These are phyloP conservation scores for Alternaria gansuensis DNA, from an alignment of 2,329 filamentous ascomycete species.

Conservation along the genomic window DNA sequence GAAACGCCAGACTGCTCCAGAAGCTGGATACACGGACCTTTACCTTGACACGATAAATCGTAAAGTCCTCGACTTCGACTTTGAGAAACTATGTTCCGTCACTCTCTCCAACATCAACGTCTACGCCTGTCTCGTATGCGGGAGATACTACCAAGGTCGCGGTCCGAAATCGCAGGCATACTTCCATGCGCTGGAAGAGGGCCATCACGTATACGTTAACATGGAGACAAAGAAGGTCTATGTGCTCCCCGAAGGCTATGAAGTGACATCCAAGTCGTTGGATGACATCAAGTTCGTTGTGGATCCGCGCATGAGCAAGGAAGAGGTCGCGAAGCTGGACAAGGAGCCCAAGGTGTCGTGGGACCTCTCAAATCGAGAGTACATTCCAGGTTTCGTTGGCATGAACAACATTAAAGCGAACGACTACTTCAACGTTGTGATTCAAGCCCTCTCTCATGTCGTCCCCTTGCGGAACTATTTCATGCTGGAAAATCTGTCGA, in stretches of 20 bases:
- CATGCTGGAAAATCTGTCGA: slow-evolving; percentile 81
- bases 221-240: slow-evolving; percentile 92
- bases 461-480: slow-evolving; percentile 89
- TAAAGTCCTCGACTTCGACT: slow-evolving; percentile 94
- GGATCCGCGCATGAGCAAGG: slow-evolving; percentile 83
- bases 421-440: slow-evolving; percentile 95
- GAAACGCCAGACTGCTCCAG: slow-evolving; percentile 77
- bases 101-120: slow-evolving; percentile 98
- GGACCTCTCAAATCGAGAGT: slow-evolving; percentile 84
- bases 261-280: slow-evolving; percentile 91
- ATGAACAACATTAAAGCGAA: slow-evolving; percentile 99
- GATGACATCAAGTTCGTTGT: slow-evolving; percentile 99
- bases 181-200: slow-evolving; percentile 93
- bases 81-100: slow-evolving; percentile 97
- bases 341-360: slow-evolving; percentile 69
- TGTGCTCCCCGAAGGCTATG: slow-evolving; percentile 94
- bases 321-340: slow-evolving; percentile 83
- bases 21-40: slow-evolving; percentile 90
- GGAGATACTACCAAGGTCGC: slow-evolving; percentile 96
- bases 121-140: slow-evolving; percentile 95
- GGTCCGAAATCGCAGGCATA: slow-evolving; percentile 96
- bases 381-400: slow-evolving; percentile 92
- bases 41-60: slow-evolving; percentile 98
- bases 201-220: slow-evolving; percentile 98
- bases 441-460: slow-evolving; percentile 91